These are phyloP conservation scores for Euphorbia tirucalli DNA, from an alignment of 345 rosid species.

Conservation along the genomic window DNA sequence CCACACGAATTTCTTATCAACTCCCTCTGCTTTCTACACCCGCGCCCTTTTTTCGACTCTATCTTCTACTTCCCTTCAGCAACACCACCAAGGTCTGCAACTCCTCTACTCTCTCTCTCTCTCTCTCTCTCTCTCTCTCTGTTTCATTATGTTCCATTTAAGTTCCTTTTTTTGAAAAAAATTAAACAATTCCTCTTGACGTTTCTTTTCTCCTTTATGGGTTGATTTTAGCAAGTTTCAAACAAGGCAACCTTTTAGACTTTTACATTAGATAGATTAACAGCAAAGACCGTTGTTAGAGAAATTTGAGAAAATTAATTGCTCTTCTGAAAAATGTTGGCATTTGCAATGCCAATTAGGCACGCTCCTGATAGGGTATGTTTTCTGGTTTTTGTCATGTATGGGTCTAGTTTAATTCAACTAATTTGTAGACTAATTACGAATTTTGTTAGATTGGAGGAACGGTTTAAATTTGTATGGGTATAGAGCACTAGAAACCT, in stretches of 20 bases:
- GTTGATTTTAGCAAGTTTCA: no score
- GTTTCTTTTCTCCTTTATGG: not conserved
- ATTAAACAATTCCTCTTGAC: not conserved
- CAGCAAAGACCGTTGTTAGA: no score
- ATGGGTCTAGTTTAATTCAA: not conserved
- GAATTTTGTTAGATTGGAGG: no score
- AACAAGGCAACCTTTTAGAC: no score
- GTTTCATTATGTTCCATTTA: no score
- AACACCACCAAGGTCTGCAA: slow-evolving; percentile 27
- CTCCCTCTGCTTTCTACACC: slow-evolving; percentile 17
- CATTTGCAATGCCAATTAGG: slow-evolving; percentile 5
- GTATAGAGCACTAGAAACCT: no score
- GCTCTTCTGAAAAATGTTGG: slow-evolving; percentile 3
- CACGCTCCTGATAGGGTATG: not conserved
- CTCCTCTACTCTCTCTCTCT: no score
- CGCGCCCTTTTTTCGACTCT: slow-evolving; percentile 30
- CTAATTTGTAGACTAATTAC: not conserved
- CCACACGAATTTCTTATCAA: slow-evolving; percentile 51
- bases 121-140: no score
- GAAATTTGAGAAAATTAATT: not conserved
- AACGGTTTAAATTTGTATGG: no score
- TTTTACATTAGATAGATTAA: no score
- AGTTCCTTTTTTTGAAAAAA: no score
- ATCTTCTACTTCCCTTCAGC: not conserved
- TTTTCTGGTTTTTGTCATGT: not conserved